Evolutionary conservation across 768 basidiomycete genomes (phyloP), one percentile per base, ranked within the genome.

Genomic region (Mrakia frigida): DNA sequence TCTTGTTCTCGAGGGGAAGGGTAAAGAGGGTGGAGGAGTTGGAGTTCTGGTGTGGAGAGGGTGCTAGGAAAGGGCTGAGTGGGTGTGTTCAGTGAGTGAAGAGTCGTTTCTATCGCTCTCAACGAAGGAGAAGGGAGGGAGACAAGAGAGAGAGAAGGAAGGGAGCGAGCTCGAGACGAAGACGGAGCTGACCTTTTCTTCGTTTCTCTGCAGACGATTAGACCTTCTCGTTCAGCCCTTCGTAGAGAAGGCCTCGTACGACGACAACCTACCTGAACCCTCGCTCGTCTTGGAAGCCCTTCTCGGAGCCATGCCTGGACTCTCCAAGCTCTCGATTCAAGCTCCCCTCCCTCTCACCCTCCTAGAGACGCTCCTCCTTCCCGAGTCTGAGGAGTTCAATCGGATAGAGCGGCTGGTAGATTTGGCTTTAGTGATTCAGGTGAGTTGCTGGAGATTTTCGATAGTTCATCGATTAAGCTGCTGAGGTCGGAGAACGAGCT

Each of bases 181-280:
- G 37, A 3, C 65, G 37, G 37, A 68, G 65, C 65, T 68, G 65
- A 68, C 65, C 65, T 16, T 68, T 35, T 25, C 23, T 4, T 39
- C 35, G 35, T 59, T n/a, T 6, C 56, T 56, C 28, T 4, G 31
- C 43, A 71, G 46, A 53, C 53, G 70, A 0, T 25, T 71, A 6
- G 70, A 71, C 33, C 43, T 71, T 6, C 70, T 71, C 9, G 46
- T 71, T 16, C 70, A 71, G 28, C 70, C 70, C 33, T 71, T 52
- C 43, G 21, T 52, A 5, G 70, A 71, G 43, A 71, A 71, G 50
- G 46, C 70, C 2, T 59, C 46, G 10, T 52, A 52, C 50, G 70
- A 71, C 28, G 70, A 71, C 35, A 21, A 52, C 53, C 46, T 71
- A 1, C 53, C 46, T 0, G 70, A 71, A 31, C 70, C 70, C 1